A percentile compares a stretch with the other conserved stretches of the same genome.
These are phyloP conservation scores for Apiospora koreana DNA, from an alignment of 2,329 filamentous ascomycete species.

Conservation along the genomic window DNA sequence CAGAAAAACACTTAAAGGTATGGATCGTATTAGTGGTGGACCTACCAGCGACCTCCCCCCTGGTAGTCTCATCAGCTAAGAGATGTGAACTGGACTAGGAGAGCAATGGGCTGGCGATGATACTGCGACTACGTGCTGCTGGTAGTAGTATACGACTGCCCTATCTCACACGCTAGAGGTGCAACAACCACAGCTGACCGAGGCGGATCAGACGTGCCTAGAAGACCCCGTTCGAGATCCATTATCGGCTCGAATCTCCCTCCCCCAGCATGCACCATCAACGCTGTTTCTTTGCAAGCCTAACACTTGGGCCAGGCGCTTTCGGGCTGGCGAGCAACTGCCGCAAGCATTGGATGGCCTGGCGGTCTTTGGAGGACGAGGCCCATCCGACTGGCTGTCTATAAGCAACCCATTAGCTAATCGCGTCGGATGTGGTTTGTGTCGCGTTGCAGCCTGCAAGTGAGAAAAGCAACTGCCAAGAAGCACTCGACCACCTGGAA, in stretches of 20 bases:
- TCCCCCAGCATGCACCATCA: background rate
- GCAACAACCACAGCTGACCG: background rate
- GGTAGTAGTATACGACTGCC: background rate
- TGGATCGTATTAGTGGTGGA: background rate
- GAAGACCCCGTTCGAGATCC: background rate
- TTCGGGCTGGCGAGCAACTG: background rate
- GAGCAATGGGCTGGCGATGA: background rate
- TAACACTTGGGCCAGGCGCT: background rate
- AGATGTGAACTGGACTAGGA: background rate
- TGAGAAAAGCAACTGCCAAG: background rate
- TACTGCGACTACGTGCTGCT: background rate
- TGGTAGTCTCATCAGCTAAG: conserved; percentile 1
- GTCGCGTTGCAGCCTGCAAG: background rate
- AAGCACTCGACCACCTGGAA: background rate
- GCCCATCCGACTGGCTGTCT: background rate
- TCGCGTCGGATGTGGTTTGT: background rate
- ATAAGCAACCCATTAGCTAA: conserved; percentile 1
- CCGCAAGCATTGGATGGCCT: background rate
- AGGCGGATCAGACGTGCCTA: background rate
- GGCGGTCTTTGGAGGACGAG: background rate
- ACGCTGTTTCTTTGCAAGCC: background rate
- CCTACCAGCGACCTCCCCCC: background rate
- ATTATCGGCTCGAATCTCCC: background rate
- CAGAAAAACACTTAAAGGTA: background rate
- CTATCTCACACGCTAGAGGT: background rate